Conservation (phyloP, 441 rosid genomes). For the Erodium trifolium region DNA sequence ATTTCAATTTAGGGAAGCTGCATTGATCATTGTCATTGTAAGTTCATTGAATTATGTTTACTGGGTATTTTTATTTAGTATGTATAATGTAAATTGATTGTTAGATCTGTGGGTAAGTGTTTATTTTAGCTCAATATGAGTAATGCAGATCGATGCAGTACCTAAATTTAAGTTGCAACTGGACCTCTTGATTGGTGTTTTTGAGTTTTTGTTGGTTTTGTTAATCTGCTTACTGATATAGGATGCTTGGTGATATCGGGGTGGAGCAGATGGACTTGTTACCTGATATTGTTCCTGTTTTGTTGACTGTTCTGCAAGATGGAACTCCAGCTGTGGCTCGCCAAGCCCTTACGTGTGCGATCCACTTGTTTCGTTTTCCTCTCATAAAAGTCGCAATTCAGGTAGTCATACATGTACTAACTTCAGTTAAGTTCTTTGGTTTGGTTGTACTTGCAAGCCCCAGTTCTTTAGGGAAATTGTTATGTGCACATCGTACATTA, state of each 20-base stretch:
- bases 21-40: too few species aligned
- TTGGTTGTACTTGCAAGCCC: background rate
- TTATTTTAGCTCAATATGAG: background rate
- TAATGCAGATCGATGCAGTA: background rate
- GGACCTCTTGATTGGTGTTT: background rate
- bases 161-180: background rate
- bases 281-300: constrained; percentile 70
- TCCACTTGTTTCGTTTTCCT: constrained; percentile 53
- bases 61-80: background rate
- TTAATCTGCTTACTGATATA: constrained; percentile 14
- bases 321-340: constrained; percentile 83
- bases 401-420: constrained; percentile 29
- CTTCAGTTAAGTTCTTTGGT: background rate
- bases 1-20: too few species aligned
- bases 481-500: background rate
- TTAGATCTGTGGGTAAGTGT: background rate
- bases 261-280: constrained; percentile 58
- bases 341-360: constrained; percentile 67
- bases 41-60: background rate
- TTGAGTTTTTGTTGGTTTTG: background rate
- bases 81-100: background rate
- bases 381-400: constrained; percentile 58
- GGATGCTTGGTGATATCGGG: constrained; percentile 85
- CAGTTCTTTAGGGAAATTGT: background rate
- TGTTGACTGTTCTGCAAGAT: constrained; percentile 60